Evolutionary conservation across 352 stramenopile species (phyloP).

Genomic region (Globisporangium paroecandrum): DNA sequence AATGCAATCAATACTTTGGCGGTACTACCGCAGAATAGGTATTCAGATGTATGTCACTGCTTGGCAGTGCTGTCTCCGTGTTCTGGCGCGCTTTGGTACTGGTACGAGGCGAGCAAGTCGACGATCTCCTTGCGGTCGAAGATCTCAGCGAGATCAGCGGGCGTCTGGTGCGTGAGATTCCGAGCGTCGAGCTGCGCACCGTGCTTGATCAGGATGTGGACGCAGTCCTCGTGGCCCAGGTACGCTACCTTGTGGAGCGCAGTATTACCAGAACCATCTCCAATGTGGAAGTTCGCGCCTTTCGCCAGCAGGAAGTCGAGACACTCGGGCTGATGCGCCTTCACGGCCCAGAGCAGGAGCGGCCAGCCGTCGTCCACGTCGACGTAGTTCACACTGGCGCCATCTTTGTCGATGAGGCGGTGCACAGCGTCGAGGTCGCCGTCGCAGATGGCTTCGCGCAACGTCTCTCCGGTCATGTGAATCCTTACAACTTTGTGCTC

Average conservation of each 20-base stretch:
- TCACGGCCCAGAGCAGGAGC: slow-evolving; percentile 42
- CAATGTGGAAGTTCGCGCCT: slow-evolving; percentile 35
- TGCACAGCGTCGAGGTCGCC: slow-evolving; percentile 21
- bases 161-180: slow-evolving; percentile 36
- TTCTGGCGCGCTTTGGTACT: slow-evolving; percentile 1
- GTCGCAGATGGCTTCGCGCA: slow-evolving; percentile 44
- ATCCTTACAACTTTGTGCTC: not conserved
- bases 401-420: slow-evolving; percentile 23
- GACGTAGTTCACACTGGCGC: slow-evolving; percentile 35
- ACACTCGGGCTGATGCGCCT: slow-evolving; percentile 27
- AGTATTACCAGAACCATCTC: slow-evolving; percentile 34
- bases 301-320: slow-evolving; percentile 28
- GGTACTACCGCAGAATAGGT: too few relatives aligned
- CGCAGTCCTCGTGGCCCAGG: slow-evolving; percentile 32
- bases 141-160: slow-evolving; percentile 33
- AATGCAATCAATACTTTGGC: too few relatives aligned
- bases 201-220: slow-evolving; percentile 26
- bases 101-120: slow-evolving; percentile 18
- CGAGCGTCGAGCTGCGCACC: slow-evolving; percentile 22
- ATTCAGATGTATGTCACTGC: not conserved
- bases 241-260: slow-evolving; percentile 48
- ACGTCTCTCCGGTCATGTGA: slow-evolving; percentile 31
- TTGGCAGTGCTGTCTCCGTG: not conserved
- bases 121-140: slow-evolving; percentile 38
- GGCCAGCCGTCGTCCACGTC: slow-evolving; percentile 39